These are phyloP conservation scores for Globisporangium apiculatum DNA, from an alignment of 352 stramenopile species.

Conservation along the genomic window DNA sequence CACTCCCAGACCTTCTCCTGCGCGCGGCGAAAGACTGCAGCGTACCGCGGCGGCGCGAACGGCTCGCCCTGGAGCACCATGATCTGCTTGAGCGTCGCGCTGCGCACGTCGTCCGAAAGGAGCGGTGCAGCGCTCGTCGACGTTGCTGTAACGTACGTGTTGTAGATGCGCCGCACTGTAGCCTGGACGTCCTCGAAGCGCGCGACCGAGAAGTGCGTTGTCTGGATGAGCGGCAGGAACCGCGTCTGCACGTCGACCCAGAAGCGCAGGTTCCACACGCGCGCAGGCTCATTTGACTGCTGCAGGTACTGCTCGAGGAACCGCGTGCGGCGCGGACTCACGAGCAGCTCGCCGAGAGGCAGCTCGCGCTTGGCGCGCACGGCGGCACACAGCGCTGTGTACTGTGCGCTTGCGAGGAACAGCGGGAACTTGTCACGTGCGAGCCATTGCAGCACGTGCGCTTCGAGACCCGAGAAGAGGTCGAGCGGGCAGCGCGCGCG, in stretches of 20 bases:
- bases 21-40: constrained; percentile 55
- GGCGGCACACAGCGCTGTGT: constrained; percentile 43
- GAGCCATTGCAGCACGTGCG: constrained; percentile 36
- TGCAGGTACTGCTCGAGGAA: constrained; percentile 48
- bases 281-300: constrained; percentile 11
- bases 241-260: constrained; percentile 69
- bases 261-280: constrained; percentile 56
- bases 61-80: constrained; percentile 66
- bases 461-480: constrained; percentile 58
- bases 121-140: constrained; percentile 21
- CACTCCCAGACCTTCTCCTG: constrained; percentile 71
- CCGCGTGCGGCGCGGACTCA: constrained; percentile 41
- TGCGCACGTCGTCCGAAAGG: constrained; percentile 44
- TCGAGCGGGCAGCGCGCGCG: constrained; percentile 30
- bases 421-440: constrained; percentile 39
- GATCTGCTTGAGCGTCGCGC: constrained; percentile 56
- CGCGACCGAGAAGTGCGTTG: constrained; percentile 49
- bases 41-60: constrained; percentile 65
- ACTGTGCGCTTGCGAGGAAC: constrained; percentile 42
- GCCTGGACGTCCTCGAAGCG: constrained; percentile 70
- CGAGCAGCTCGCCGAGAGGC: constrained; percentile 56
- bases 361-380: constrained; percentile 46
- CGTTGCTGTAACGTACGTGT: constrained; percentile 45
- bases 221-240: constrained; percentile 65
- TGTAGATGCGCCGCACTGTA: constrained; percentile 58